Base-by-base conservation (phyloP, 805 yeast genomes). In the Monosporozyma unispora region DNA sequence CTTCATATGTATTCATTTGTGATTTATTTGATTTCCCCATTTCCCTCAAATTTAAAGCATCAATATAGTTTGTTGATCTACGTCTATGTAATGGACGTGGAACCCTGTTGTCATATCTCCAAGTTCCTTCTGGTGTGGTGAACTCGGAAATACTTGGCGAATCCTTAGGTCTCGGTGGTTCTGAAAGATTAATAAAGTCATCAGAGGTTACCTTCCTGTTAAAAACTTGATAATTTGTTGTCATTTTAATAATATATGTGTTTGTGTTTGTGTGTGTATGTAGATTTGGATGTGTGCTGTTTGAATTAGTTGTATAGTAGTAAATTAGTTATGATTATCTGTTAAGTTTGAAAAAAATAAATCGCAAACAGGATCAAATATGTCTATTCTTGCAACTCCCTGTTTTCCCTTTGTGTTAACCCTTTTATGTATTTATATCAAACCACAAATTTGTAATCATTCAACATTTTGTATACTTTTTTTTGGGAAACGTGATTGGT, bases 111-210 rank as follows among this genome's bases (percentile, higher is more conserved):
- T 37, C 23, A 35, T 35, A 10, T 19, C n/a, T 29, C 9, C 25
- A 42, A 3, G 46, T 21, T 9, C n/a, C 10, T 5, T 44, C 50
- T 18, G 46, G 45, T 22, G 39, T 33, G 25, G 46, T 33, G 19
- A 33, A 46, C 7, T 47, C 53, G 25, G 48, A 48, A 3, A 50
- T 16, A 16, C 44, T 47, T n/a, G 61, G 63, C 3, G 62, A 54
- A 16, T 51, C 57, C 46, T 54, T 49, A 5, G 60, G 54, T 19
- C 46, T 47, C n/a, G 63, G 63, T 11, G 63, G 57, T 16, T 54
- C 54, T 16, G 53, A 48, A 28, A 59, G 37, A 28, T 56, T 52
- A n/a, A 57, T 52, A 42, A 54, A 59, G 44, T 58, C 61, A 12
- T 50, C 52, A 2, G 59, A 54, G 9, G 45, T 14, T 27, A 39